A percentile compares a stretch with the other conserved stretches of the same genome.
Conservation (phyloP, 768 basidiomycete species). For the Boletus rubroflammeus region DNA sequence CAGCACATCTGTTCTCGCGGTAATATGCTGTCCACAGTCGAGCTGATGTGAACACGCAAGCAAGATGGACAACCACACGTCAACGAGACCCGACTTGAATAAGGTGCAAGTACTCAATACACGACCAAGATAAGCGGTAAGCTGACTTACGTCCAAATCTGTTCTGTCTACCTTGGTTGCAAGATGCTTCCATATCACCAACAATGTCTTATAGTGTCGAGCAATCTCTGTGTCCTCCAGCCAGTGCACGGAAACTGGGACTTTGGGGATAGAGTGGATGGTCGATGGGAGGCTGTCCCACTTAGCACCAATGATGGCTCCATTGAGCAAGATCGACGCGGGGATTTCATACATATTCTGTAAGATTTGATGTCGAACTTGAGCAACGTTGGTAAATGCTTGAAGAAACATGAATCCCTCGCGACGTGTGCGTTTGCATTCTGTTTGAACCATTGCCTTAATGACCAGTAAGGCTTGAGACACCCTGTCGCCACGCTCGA, state of each 20-base stretch:
- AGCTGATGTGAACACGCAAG: conserved; percentile 45
- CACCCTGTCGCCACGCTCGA: conserved; percentile 23
- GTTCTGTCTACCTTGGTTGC: conserved; percentile 18
- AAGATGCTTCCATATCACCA: conserved; percentile 36
- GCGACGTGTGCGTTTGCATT: conserved; percentile 22
- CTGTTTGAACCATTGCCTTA: conserved; percentile 35
- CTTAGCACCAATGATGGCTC: conserved; percentile 34
- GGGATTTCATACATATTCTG: conserved; percentile 22
- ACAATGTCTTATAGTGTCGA: conserved; percentile 37
- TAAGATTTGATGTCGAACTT: conserved; percentile 3
- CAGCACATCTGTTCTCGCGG: conserved; percentile 34
- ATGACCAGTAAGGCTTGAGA: conserved; percentile 37
- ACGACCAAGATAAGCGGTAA: neutral
- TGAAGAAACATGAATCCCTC: conserved; percentile 37
- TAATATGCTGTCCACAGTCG: conserved; percentile 36
- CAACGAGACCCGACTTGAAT: conserved; percentile 37
- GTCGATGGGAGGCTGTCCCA: conserved; percentile 24
- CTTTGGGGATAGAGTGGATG: conserved; percentile 26
- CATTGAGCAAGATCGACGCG: conserved; percentile 42
- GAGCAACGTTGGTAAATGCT: conserved; percentile 31
- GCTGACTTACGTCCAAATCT: conserved; percentile 25
- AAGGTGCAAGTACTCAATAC: conserved; percentile 2
- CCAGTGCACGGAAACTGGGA: conserved; percentile 28
- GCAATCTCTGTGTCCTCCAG: conserved; percentile 40
- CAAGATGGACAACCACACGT: conserved; percentile 56